phyloP scores from a whole-genome alignment of 2,329 filamentous ascomycete genomes.

The Alternaria brassicae region DNA sequence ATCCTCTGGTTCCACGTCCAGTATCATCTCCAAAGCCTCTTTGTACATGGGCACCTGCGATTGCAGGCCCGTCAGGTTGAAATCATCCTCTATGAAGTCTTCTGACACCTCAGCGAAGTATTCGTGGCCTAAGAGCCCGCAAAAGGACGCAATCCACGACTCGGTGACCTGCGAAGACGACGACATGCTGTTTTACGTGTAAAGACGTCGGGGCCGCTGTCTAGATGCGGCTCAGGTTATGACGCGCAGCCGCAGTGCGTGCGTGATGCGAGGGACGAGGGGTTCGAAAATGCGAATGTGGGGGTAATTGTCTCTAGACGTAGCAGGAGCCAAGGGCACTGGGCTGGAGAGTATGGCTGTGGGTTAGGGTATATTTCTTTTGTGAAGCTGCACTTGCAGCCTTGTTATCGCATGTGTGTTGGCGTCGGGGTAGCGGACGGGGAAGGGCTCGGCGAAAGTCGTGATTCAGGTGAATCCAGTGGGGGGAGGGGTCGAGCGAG shows the following conservation, averaged over 20 bases:
- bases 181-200: constrained; percentile 54
- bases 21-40: constrained; percentile 98
- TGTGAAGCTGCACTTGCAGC: constrained; percentile 25
- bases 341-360: neutral
- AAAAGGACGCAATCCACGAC: constrained; percentile 98
- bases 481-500: constrained; percentile 26
- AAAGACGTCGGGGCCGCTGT: constrained; percentile 20
- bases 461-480: constrained; percentile 19
- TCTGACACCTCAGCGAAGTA: constrained; percentile 99
- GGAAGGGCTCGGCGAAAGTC: constrained; percentile 14
- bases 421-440: constrained; percentile 11
- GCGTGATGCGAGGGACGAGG: constrained; percentile 30
- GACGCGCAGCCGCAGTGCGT: constrained; percentile 30
- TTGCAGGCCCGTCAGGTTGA: constrained; percentile 95
- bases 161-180: constrained; percentile 70
- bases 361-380: constrained; percentile 1
- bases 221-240: constrained; percentile 24
- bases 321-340: constrained; percentile 5
- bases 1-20: constrained; percentile 96
- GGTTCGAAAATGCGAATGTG: constrained; percentile 41
- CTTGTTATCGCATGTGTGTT: constrained; percentile 27
- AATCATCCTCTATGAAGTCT: constrained; percentile 99
- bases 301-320: constrained; percentile 22
- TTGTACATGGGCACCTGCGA: constrained; percentile 98
- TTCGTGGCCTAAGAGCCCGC: constrained; percentile 92